Evolutionary conservation across 177 flowering plant species (phyloP).

Genomic region (Vitis hybrid): DNA sequence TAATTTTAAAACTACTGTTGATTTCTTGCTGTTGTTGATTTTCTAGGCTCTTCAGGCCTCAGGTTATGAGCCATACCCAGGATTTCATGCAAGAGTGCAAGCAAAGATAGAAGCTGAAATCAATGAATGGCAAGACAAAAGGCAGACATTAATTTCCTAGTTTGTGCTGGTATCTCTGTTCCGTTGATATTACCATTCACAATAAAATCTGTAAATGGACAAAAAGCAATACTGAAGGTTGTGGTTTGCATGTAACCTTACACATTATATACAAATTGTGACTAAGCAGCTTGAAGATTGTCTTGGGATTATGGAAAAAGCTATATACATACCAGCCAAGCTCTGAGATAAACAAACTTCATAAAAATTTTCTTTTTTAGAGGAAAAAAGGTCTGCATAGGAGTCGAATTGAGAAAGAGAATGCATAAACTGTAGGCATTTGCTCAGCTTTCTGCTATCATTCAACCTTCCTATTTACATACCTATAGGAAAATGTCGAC

Average conservation of each 20-base stretch:
- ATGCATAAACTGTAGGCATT: background rate
- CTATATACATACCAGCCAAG: too few species aligned
- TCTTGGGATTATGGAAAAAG: too few species aligned
- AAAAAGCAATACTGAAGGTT: background rate
- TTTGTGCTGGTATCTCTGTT: background rate
- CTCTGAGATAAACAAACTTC: too few species aligned
- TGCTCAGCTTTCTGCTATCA: background rate
- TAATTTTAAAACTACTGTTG: background rate
- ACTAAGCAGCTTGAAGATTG: too few species aligned
- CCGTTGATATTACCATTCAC: background rate
- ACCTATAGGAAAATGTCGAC: background rate
- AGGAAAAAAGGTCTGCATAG: too few species aligned
- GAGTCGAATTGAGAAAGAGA: too few species aligned
- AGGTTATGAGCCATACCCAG: slow-evolving; percentile 71
- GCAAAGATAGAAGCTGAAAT: slow-evolving; percentile 44
- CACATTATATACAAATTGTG: too few species aligned
- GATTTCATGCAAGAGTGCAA: slow-evolving; percentile 51
- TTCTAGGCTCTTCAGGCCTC: slow-evolving; percentile 52
- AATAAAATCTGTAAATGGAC: background rate
- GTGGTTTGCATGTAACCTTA: background rate
- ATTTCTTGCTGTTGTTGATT: slow-evolving; percentile 6
- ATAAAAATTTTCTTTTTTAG: too few species aligned
- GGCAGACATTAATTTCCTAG: slow-evolving; percentile 30
- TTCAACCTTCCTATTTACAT: background rate
- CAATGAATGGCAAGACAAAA: slow-evolving; percentile 48